Evolutionary conservation across 345 rosid species (phyloP), one percentile per base, ranked within the genome.

Genomic region (Gossypium sturtianum): DNA sequence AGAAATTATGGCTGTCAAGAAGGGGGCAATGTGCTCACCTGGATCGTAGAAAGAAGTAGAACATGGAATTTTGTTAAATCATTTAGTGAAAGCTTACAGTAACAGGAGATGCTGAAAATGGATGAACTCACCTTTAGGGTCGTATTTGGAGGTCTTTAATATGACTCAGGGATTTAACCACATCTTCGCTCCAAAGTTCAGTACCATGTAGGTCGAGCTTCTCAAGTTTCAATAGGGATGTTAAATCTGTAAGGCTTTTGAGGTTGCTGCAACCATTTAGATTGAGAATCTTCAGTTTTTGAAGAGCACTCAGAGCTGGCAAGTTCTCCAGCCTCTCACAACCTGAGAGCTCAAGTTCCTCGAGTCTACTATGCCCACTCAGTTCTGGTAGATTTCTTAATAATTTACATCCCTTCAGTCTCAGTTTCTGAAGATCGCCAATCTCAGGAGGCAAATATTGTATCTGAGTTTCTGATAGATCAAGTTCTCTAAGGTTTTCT

Each of bases 391-490:
- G 45, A 10, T 9, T 51, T 51, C 12, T 69, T 69, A 69, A 51
- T 45, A 29, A 69, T 27, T 20, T 3, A 51, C 72, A 69, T 11
- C 43, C 44, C 44, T 27, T 69, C 52, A 69, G 38, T 51, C 72
- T 51, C 72, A 69, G 58, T 65, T 65, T 65, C 51, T 65, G 69
- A 19, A 65, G 51, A 49, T 19, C 38, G 29, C 53, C 22, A 20
- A 77, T 76, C 62, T 77, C 66, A 38, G 76, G 66, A 22, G 89
- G 79, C 74, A 83, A 47, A 73, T 73, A 78, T 44, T 34, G 64
- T 69, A 83, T 80, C 53, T 53, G 22, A 67, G 88, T 82, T 27
- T 65, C 60, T 1, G 89, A 82, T 43, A 87, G 82, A 78, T 84
- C 72, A 48, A 86, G 88, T 53, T 67, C 52, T 75, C 43, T 80